Conservation (phyloP, 352 stramenopile genomes). For the Pythium dissimile region DNA sequence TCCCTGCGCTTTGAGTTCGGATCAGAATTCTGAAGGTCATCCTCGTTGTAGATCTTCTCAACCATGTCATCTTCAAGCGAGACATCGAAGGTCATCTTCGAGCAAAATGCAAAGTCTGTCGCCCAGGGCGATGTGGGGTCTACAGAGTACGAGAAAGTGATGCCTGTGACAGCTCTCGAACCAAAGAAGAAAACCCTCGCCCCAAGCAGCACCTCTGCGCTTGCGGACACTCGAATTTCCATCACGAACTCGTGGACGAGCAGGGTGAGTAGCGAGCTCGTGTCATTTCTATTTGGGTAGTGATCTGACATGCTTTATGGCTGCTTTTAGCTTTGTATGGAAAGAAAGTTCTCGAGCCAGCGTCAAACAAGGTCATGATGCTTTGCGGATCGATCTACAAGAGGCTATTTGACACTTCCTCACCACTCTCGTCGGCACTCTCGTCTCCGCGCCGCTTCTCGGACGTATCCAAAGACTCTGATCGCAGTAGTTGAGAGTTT, state of each 20-base stretch:
- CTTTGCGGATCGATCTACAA: constrained; percentile 73
- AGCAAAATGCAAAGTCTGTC: constrained; percentile 73
- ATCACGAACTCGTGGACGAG: constrained; percentile 76
- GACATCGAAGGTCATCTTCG: constrained; percentile 60
- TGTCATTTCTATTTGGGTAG: no score
- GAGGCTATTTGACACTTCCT: constrained; percentile 59
- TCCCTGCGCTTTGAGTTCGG: no score
- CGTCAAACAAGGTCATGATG: constrained; percentile 74
- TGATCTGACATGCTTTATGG: no score
- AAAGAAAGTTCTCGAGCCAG: constrained; percentile 50
- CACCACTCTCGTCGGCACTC: constrained; percentile 39
- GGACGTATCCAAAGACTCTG: constrained; percentile 31
- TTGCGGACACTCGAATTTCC: constrained; percentile 70
- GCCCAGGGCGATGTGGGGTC: constrained; percentile 60
- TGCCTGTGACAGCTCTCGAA: constrained; percentile 5
- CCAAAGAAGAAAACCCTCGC: constrained; percentile 24
- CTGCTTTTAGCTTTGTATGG: constrained; percentile 66
- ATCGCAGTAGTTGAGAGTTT: constrained; percentile 4
- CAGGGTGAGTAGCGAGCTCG: constrained; percentile 45
- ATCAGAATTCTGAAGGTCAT: no score
- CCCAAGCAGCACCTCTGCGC: constrained; percentile 42
- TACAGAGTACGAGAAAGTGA: constrained; percentile 50
- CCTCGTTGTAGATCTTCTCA: constrained; percentile 50
- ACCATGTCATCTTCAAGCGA: constrained; percentile 76
- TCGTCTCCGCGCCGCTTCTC: constrained; percentile 53